A percentile compares a stretch with the other conserved stretches of the same genome.
phyloP scores from a whole-genome alignment of 2,329 filamentous ascomycete genomes.

The Kalmusia sp. region DNA sequence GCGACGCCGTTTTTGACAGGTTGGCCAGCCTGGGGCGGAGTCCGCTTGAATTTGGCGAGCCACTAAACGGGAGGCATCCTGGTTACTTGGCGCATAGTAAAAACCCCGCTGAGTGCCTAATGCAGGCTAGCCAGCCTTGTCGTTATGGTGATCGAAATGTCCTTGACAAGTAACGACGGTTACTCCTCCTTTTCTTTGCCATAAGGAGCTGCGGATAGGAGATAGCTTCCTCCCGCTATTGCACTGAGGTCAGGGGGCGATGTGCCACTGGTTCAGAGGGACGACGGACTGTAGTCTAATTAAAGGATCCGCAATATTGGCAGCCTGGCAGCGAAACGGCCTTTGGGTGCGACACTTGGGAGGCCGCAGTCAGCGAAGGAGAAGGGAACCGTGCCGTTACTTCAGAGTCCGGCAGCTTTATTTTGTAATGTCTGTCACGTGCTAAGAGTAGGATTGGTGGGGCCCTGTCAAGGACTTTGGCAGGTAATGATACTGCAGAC shows the following conservation, averaged over 20 bases:
- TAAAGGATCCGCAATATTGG: background rate
- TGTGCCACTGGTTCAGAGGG: no score
- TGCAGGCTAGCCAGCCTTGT: conserved; percentile 2
- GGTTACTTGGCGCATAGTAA: conserved; percentile 4
- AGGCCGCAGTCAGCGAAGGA: background rate
- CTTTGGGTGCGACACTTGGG: background rate
- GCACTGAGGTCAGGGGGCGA: no score
- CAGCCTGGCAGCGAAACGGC: background rate
- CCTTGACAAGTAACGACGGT: background rate
- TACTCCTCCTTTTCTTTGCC: background rate
- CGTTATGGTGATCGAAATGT: conserved; percentile 5
- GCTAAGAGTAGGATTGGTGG: no score
- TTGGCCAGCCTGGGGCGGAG: conserved; percentile 7
- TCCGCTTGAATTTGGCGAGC: conserved; percentile 6
- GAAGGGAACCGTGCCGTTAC: background rate
- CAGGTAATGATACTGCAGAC: no score
- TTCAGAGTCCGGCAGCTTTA: no score
- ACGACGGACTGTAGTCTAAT: no score
- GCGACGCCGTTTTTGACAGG: conserved; percentile 1
- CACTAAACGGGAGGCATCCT: background rate
- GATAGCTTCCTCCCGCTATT: no score
- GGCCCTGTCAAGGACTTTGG: no score
- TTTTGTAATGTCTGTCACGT: no score
- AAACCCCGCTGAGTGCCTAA: conserved; percentile 1
- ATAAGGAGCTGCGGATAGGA: no score